These are phyloP conservation scores for Macrophomina tecta DNA, from an alignment of 2,329 filamentous ascomycete genomes.

Conservation along the genomic window DNA sequence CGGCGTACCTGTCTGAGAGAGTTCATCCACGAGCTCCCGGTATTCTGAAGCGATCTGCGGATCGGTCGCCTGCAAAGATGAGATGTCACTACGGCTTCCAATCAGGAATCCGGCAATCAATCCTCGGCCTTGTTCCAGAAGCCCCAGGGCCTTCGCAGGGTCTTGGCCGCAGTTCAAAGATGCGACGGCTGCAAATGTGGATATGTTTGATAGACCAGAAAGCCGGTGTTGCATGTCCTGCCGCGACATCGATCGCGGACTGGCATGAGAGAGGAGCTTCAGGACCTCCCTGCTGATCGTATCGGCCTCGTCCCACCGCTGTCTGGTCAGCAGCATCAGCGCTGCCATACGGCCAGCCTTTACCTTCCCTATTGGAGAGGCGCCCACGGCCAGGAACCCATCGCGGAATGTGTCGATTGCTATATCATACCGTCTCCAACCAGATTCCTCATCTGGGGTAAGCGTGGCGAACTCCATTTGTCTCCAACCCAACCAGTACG, in stretches of 20 bases:
- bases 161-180: background rate
- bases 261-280: slow-evolving; percentile 8
- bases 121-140: background rate
- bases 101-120: slow-evolving; percentile 2
- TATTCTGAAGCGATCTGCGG: background rate
- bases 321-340: background rate
- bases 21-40: background rate
- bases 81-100: background rate
- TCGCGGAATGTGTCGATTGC: background rate
- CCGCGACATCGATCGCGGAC: slow-evolving; percentile 26
- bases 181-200: slow-evolving; percentile 11
- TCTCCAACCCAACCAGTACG: slow-evolving; percentile 11
- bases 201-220: slow-evolving; percentile 19
- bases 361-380: background rate
- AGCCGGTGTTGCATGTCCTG: slow-evolving; percentile 25
- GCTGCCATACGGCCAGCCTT: background rate
- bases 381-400: background rate
- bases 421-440: background rate
- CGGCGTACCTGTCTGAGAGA: background rate
- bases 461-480: background rate
- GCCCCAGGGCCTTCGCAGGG: slow-evolving; percentile 5
- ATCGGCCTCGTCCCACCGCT: slow-evolving; percentile 3
- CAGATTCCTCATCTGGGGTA: background rate
- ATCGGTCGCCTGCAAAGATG: background rate
- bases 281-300: background rate